Evolutionary conservation across 345 rosid genomes (phyloP).

Genomic region (Excoecaria cochinchinensis): DNA sequence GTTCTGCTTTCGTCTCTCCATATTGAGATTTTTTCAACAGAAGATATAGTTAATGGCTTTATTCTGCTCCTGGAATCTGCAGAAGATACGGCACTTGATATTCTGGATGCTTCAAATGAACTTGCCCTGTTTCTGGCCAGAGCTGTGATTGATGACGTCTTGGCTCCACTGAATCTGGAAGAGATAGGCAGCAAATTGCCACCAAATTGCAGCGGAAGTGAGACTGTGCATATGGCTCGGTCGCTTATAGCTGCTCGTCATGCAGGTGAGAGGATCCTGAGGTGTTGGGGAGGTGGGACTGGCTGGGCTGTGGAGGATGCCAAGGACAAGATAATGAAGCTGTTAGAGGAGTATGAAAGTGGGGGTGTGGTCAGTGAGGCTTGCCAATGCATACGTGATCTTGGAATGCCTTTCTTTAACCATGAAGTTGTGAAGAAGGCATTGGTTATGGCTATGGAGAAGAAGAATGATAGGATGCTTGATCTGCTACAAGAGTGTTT

Average conservation of each 20-base stretch:
- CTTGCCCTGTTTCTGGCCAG: slow-evolving; percentile 95
- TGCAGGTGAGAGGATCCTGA: slow-evolving; percentile 92
- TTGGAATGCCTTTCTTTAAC: slow-evolving; percentile 96
- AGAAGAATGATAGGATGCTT: slow-evolving; percentile 84
- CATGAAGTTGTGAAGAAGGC: slow-evolving; percentile 99
- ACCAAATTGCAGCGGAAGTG: slow-evolving; percentile 78
- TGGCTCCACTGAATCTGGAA: slow-evolving; percentile 87
- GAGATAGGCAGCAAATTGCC: slow-evolving; percentile 76
- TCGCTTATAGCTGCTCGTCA: slow-evolving; percentile 89
- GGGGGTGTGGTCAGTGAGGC: slow-evolving; percentile 94
- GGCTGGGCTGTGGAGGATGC: slow-evolving; percentile 99
- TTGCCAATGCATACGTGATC: slow-evolving; percentile 92
- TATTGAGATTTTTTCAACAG: slow-evolving; percentile 88
- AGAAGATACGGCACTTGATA: slow-evolving; percentile 94
- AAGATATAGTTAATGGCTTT: slow-evolving; percentile 87
- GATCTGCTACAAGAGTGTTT: slow-evolving; percentile 84
- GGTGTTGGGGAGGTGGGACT: slow-evolving; percentile 99
- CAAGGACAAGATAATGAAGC: slow-evolving; percentile 93
- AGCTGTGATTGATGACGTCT: slow-evolving; percentile 93
- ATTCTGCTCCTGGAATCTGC: slow-evolving; percentile 92
- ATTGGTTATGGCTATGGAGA: slow-evolving; percentile 99
- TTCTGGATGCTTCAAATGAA: slow-evolving; percentile 93
- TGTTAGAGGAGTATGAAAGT: slow-evolving; percentile 85
- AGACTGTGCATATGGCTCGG: slow-evolving; percentile 73
- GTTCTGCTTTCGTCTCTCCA: slow-evolving; percentile 90